These are phyloP conservation scores for Solanum tarapatanum DNA, from an alignment of 257 asterid species.

Conservation along the genomic window DNA sequence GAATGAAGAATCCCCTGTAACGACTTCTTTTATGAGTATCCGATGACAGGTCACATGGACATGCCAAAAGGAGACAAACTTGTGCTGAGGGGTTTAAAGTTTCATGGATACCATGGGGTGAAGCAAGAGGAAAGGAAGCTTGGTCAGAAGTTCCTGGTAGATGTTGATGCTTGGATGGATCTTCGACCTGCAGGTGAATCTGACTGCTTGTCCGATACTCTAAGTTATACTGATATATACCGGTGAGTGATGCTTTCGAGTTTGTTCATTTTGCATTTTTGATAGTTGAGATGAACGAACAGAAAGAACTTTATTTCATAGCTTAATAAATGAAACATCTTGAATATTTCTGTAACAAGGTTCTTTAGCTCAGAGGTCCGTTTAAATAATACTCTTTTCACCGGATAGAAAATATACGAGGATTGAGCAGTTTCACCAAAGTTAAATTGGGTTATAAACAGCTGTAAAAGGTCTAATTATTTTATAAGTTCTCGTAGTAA, in stretches of 20 bases:
- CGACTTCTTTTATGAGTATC: background rate
- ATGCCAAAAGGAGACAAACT: background rate
- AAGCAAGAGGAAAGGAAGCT: background rate
- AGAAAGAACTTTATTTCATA: background rate
- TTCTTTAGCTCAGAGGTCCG: background rate
- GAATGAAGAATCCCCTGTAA: background rate
- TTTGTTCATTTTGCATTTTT: background rate
- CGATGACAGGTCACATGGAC: background rate
- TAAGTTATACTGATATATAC: background rate
- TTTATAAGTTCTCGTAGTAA: background rate
- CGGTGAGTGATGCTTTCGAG: background rate
- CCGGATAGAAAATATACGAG: background rate
- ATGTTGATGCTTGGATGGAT: background rate
- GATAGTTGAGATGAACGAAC: background rate
- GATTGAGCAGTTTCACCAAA: background rate
- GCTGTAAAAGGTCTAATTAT: background rate
- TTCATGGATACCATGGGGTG: background rate
- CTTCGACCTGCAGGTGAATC: background rate
- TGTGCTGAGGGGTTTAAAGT: background rate
- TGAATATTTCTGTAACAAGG: background rate
- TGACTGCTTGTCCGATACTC: background rate
- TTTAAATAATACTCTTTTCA: background rate
- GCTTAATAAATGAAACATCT: background rate
- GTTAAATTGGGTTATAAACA: background rate
- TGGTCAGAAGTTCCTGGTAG: background rate